Base-by-base conservation (phyloP, 2,329 filamentous ascomycete species). In the Penicillium sp. region DNA sequence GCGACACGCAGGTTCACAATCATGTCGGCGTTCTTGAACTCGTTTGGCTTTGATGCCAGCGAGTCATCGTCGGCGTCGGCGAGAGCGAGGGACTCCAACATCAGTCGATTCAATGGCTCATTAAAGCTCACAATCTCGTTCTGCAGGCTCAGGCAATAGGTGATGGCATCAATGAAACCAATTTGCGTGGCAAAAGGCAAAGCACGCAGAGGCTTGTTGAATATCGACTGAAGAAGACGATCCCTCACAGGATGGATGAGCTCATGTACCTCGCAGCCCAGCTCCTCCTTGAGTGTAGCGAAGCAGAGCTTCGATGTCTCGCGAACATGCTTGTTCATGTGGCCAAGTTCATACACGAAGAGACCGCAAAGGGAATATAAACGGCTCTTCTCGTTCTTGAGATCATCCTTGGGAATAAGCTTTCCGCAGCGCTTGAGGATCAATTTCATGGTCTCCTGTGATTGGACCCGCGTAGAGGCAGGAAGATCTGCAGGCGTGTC, bases 111-210 rank as follows among this genome's bases (percentile, higher is more conserved):
- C 28, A 98, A 83, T 65, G 93, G 88, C 53, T 98, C 94, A 67
- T 97, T 95, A 74, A 98, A 97, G 7, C 89, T 87, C 28, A 99
- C 87, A 71, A 97, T 94, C 66, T 95, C 90, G 52, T 89, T 88
- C 74, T 96, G 94, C 52, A 99, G 83, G 59, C 89, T 89, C 80
- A 99, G 86, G 73, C 96, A 96, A 76, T 96, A 99, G 0, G 92
- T 97, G 73, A 99, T 93, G 0, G 95, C 95, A 74, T 99, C 96
- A 68, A 99, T 97, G 73, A 96, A 98, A 4, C 95, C 96, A 68
- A 99, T 99, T 79, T 99, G 96, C 2, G 92, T 94, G 5, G 92
- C 85, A 73, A 99, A 99, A 0, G 95, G 95, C 63, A 99, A 81
- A 0, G 95, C 96, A 63, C 95, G 87, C 22, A 99, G 79, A 14